Base-by-base conservation (phyloP, 2,329 filamentous ascomycete species). In the Colletotrichum zoysiae region DNA sequence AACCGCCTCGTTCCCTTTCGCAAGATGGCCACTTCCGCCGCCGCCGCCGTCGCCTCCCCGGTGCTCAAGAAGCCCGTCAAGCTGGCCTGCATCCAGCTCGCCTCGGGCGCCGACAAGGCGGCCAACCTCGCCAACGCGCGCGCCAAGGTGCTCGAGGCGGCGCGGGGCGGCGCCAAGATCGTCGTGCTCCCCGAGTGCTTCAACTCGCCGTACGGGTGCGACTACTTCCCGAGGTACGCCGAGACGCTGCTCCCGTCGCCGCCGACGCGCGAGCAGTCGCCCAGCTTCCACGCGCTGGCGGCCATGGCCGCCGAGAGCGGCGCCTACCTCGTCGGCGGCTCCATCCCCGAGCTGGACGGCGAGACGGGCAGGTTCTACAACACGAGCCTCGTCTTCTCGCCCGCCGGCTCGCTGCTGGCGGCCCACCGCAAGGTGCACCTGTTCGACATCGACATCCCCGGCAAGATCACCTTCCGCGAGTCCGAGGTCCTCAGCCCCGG, bases 111-210 rank as follows among this genome's bases (percentile, higher is more conserved):
- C 75, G 94, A 97, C 85, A 99, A 99, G 85, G 80, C 90, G 14
- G 88, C 88, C 75, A 99, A 99, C 83, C 93, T 99, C 74, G 80
- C 87, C 30, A 92, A 92, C 80, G 95, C 96, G 16, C 92, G 93
- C 69, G 86, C 87, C 55, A 95, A 96, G 80, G 95, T 98, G 70
- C 88, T 94, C 74, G 91, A 94, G 81, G 95, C 96, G 6, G 92
- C 94, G 33, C 82, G 85, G 35, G 85, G 85, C 4, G 95, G 95
- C 76, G 94, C 95, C 72, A 90, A 93, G 69, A 90, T 99, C 71
- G 91, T 98, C 75, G 94, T 98, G 44, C 89, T 99, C 23, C 96
- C 96, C 46, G 96, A 99, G 85, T 99, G 96, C 87, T 99, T 99
- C 90, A 99, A 99, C 86, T 97, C 93, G 53, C 96, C 96, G 11